Percentiles rank a stretch among this genome's conserved stretches.
Evolutionary conservation across 495 filamentous ascomycete genomes (phyloP).

Genomic region (Penicillium mononematosum): DNA sequence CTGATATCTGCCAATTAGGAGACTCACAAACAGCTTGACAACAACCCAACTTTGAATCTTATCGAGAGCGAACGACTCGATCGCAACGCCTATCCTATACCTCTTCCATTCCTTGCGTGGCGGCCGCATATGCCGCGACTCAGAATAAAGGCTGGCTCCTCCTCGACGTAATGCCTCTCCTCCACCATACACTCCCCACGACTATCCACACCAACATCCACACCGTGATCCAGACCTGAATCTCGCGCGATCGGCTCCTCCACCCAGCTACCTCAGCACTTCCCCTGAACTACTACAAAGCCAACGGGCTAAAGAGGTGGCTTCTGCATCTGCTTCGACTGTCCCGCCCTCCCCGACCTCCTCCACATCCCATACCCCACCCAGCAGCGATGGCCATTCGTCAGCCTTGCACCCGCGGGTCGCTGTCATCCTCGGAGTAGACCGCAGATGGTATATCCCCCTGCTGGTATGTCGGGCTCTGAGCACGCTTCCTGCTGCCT

Average conservation of each 20-base stretch:
- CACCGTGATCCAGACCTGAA: constrained; percentile 31
- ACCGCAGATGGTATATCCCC: constrained; percentile 61
- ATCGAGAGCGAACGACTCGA: neutral
- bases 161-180: constrained; percentile 45
- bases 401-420: constrained; percentile 60
- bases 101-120: constrained; percentile 25
- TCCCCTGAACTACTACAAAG: constrained; percentile 10
- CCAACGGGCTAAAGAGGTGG: constrained; percentile 34
- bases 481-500: constrained; percentile 57
- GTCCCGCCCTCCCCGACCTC: constrained; percentile 39
- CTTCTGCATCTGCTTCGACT: constrained; percentile 24
- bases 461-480: constrained; percentile 60
- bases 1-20: constrained; percentile 20
- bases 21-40: constrained; percentile 21
- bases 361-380: constrained; percentile 37
- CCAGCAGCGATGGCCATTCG: constrained; percentile 34
- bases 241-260: constrained; percentile 15
- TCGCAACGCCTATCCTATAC: neutral
- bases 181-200: constrained; percentile 37
- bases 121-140: constrained; percentile 45
- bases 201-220: constrained; percentile 25
- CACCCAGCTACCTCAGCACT: constrained; percentile 18
- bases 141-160: constrained; percentile 46
- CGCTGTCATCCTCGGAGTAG: constrained; percentile 63
- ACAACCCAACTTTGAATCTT: constrained; percentile 5